These are phyloP conservation scores for Fusarium sp. DNA, from an alignment of 2,329 filamentous ascomycete genomes.

Conservation along the genomic window DNA sequence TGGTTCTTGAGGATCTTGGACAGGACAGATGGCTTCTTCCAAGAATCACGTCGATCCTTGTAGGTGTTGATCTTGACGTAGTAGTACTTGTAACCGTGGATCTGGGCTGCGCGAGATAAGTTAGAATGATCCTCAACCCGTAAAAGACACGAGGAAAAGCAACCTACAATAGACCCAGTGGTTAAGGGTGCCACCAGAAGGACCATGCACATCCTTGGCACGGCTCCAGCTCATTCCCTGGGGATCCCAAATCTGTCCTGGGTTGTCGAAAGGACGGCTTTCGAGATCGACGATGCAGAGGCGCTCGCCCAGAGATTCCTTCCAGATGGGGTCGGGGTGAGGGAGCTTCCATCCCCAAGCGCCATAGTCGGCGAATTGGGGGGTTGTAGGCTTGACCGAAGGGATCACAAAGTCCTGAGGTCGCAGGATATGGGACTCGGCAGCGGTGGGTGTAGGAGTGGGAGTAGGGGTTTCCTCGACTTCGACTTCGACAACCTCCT, in stretches of 20 bases:
- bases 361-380: slow-evolving; percentile 47
- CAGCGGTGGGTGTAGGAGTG: background rate
- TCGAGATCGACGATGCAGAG: slow-evolving; percentile 61
- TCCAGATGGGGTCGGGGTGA: slow-evolving; percentile 44
- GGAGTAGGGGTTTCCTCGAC: background rate
- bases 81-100: slow-evolving; percentile 62
- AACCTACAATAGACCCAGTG: slow-evolving; percentile 58
- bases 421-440: background rate
- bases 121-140: background rate
- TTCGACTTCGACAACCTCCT: background rate
- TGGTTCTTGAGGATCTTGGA: slow-evolving; percentile 57
- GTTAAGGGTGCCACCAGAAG: slow-evolving; percentile 57
- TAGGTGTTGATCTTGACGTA: slow-evolving; percentile 54
- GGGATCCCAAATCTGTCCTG: slow-evolving; percentile 52
- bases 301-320: slow-evolving; percentile 50
- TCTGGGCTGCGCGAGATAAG: slow-evolving; percentile 49
- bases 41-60: slow-evolving; percentile 57
- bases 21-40: slow-evolving; percentile 59
- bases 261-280: slow-evolving; percentile 53
- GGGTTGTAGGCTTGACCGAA: slow-evolving; percentile 41
- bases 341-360: slow-evolving; percentile 50
- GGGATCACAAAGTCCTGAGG: slow-evolving; percentile 22
- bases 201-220: slow-evolving; percentile 48
- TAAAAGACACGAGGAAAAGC: background rate
- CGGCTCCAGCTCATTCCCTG: slow-evolving; percentile 53